Percentiles rank a stretch among this genome's conserved stretches.
phyloP scores from a whole-genome alignment of 352 stramenopile species.

The Achlya hypogyna region DNA sequence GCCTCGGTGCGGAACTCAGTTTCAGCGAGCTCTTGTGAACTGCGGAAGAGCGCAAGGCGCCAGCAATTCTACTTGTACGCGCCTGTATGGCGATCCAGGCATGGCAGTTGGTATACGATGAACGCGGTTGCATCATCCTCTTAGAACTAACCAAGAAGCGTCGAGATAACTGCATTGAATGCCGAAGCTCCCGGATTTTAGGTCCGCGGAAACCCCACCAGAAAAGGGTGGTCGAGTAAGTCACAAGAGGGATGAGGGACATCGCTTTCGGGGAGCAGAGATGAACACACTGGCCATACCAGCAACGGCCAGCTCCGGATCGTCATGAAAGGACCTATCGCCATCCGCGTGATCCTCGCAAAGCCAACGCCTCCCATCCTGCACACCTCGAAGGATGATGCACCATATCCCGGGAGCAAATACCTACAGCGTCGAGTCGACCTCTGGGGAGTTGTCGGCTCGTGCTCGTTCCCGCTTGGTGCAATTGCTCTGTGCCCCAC shows the following conservation, averaged over 20 bases:
- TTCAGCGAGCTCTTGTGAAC: conserved; percentile 42
- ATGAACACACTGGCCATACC: background rate
- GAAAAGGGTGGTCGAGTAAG: too few relatives aligned
- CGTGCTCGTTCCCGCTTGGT: too few relatives aligned
- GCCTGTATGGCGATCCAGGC: conserved; percentile 67
- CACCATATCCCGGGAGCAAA: too few relatives aligned
- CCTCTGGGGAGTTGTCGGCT: too few relatives aligned
- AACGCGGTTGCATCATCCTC: conserved; percentile 31
- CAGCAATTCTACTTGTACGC: conserved; percentile 59
- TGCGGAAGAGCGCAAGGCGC: conserved; percentile 43
- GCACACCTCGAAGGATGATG: too few relatives aligned
- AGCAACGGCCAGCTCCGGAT: background rate
- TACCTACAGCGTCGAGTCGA: too few relatives aligned
- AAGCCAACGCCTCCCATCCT: too few relatives aligned
- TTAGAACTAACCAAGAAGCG: conserved; percentile 17
- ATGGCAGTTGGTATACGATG: conserved; percentile 59
- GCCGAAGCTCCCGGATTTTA: too few relatives aligned
- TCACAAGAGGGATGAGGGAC: too few relatives aligned
- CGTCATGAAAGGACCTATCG: too few relatives aligned
- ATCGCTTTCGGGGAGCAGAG: background rate
- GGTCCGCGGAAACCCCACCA: too few relatives aligned
- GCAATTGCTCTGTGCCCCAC: too few relatives aligned
- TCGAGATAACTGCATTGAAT: background rate
- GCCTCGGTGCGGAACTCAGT: conserved; percentile 38
- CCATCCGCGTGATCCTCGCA: background rate